A percentile compares a stretch with the other conserved stretches of the same genome.
Conservation (phyloP, 352 stramenopile species). For the Globisporangium paroecandrum region DNA sequence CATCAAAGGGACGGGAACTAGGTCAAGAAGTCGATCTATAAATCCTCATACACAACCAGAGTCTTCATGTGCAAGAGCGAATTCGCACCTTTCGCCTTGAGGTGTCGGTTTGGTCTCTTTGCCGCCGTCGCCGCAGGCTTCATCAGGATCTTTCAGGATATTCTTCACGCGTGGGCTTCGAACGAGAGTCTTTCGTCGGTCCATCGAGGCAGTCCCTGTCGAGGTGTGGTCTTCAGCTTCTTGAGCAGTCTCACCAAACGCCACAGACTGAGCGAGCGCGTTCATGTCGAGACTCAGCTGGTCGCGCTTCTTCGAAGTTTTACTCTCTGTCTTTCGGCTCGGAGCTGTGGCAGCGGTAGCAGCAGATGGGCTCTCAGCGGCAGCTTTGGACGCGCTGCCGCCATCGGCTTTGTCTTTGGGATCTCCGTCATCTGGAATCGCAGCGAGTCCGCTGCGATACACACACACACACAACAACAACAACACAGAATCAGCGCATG, state of each 20-base stretch:
- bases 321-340: background rate
- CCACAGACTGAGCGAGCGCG: background rate
- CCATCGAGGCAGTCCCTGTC: background rate
- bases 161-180: conserved; percentile 14
- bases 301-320: background rate
- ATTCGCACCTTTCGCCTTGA: conserved; percentile 1
- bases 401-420: background rate
- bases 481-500: background rate
- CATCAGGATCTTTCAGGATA: background rate
- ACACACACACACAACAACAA: background rate
- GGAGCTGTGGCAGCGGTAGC: background rate
- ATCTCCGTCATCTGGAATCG: conserved; percentile 5
- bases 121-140: background rate
- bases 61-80: background rate
- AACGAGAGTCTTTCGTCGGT: conserved; percentile 6
- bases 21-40: background rate
- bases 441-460: conserved; percentile 3
- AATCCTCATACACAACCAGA: background rate
- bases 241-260: background rate
- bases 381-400: background rate
- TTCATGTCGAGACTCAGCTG: conserved; percentile 8
- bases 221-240: background rate
- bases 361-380: background rate
- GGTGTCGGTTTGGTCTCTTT: background rate
- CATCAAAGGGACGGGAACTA: background rate